A percentile compares a stretch with the other conserved stretches of the same genome.
Evolutionary conservation across 2,329 filamentous ascomycete species (phyloP).

Genomic region (Apiospora rasikravindrae): DNA sequence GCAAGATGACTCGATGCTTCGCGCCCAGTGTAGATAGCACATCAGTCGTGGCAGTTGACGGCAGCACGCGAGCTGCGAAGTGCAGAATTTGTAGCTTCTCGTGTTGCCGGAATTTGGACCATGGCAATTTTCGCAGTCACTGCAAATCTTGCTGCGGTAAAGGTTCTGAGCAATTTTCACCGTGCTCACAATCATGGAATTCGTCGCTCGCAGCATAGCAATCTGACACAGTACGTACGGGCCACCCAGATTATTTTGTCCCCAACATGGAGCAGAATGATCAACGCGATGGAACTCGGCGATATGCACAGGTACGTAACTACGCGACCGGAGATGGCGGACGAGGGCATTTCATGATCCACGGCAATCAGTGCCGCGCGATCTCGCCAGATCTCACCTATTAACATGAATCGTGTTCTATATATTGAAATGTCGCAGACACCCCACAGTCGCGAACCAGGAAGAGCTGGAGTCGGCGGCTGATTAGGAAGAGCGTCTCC

Average conservation of each 20-base stretch:
- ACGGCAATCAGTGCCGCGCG: not conserved
- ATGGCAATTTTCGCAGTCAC: not conserved
- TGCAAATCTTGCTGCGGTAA: no score
- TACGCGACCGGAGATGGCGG: not conserved
- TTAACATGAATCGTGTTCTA: not conserved
- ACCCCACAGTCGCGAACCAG: constrained; percentile 44
- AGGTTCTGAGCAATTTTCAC: not conserved
- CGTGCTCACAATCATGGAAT: not conserved
- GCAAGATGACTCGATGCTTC: no score
- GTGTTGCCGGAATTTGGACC: no score
- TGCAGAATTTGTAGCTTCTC: no score
- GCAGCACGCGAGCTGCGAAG: no score
- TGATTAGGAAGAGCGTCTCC: constrained; percentile 40
- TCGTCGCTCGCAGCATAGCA: not conserved
- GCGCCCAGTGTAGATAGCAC: no score
- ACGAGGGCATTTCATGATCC: no score
- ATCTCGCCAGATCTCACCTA: not conserved
- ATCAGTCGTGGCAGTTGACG: no score
- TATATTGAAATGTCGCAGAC: constrained; percentile 36
- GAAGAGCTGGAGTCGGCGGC: constrained; percentile 42
- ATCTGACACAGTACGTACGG: not conserved
- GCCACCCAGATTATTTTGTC: no score
- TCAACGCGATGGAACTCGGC: not conserved
- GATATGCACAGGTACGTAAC: not conserved
- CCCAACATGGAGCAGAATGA: not conserved